These are phyloP conservation scores for Claviceps sorghi DNA, from an alignment of 2,329 filamentous ascomycete genomes.

Conservation along the genomic window DNA sequence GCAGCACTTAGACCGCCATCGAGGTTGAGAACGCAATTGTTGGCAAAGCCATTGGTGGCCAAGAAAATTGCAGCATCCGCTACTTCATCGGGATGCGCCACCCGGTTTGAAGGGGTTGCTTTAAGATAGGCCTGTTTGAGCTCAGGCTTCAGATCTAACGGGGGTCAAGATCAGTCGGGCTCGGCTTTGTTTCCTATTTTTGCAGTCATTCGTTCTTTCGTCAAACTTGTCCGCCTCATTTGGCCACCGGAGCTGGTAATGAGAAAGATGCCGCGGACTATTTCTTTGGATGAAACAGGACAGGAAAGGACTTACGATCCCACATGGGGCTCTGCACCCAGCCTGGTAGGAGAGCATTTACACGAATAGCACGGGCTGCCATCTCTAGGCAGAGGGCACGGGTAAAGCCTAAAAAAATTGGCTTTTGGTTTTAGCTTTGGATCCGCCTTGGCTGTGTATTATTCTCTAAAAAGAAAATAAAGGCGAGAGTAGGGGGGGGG, in stretches of 20 bases:
- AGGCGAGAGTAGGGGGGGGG: neutral
- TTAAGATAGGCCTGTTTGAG: constrained; percentile 24
- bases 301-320: constrained; percentile 34
- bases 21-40: constrained; percentile 74
- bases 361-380: constrained; percentile 47
- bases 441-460: constrained; percentile 5
- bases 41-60: constrained; percentile 64
- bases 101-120: constrained; percentile 49
- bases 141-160: constrained; percentile 23
- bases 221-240: neutral
- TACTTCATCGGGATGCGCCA: constrained; percentile 56
- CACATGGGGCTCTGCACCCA: constrained; percentile 78
- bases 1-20: constrained; percentile 68
- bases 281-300: constrained; percentile 1
- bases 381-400: constrained; percentile 51
- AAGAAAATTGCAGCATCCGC: constrained; percentile 74
- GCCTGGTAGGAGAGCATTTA: constrained; percentile 70
- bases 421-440: neutral
- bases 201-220: neutral
- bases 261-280: neutral
- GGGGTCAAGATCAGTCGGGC: constrained; percentile 24
- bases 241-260: neutral
- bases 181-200: neutral
- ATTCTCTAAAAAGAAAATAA: neutral
- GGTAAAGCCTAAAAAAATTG: constrained; percentile 42